phyloP scores from a whole-genome alignment of 345 rosid genomes.

The Limnanthes douglasii region DNA sequence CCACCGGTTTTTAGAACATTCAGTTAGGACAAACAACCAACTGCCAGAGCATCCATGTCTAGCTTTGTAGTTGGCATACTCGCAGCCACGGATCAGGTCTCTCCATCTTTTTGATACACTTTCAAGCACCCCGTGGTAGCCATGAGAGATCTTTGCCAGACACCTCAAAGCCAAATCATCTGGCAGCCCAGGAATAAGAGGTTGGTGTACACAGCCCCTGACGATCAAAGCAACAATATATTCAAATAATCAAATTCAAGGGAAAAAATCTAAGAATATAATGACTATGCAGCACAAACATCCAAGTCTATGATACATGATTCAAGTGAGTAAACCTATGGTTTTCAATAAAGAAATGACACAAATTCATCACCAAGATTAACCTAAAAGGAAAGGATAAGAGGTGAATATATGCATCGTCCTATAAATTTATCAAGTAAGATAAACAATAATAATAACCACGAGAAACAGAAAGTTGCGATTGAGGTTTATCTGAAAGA shows the following conservation, averaged over 20 bases:
- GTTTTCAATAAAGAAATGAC: background rate
- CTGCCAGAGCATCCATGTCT: constrained; percentile 49
- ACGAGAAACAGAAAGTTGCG: background rate
- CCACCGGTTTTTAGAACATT: constrained; percentile 55
- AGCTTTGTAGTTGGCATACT: constrained; percentile 41
- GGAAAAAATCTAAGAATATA: background rate
- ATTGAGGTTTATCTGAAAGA: background rate
- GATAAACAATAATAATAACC: background rate
- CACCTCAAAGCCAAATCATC: constrained; percentile 69
- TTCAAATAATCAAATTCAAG: background rate
- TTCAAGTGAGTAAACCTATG: too few species aligned
- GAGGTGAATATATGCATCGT: background rate
- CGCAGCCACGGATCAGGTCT: constrained; percentile 37
- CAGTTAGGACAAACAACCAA: constrained; percentile 76
- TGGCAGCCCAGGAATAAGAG: constrained; percentile 58
- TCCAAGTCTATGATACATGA: too few species aligned
- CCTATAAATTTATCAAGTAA: background rate
- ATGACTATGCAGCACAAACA: too few species aligned
- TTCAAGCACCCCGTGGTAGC: constrained; percentile 49
- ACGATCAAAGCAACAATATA: constrained; percentile 2
- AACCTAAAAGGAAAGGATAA: background rate
- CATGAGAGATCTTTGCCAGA: constrained; percentile 60
- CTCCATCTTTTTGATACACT: constrained; percentile 67
- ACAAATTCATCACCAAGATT: background rate
- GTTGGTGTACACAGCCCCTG: constrained; percentile 37